Conservation (phyloP, 1,284 basidiomycete genomes). For the Athelia psychrophila region DNA sequence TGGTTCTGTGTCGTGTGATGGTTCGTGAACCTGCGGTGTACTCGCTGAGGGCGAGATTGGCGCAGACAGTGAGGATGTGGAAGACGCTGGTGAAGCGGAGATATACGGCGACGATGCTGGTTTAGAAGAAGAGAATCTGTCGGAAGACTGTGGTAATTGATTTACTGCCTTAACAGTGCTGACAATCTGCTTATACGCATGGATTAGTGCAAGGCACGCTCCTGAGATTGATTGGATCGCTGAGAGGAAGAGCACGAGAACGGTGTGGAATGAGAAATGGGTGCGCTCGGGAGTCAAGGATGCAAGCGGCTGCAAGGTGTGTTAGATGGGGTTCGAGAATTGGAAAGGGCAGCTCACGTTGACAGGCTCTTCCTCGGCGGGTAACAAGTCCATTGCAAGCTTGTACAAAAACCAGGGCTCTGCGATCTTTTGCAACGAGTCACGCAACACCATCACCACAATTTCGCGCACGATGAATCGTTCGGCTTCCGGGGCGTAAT, state of each 20-base stretch:
- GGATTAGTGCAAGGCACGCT: slow-evolving; percentile 59
- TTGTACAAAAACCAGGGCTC: slow-evolving; percentile 84
- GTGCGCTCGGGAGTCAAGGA: slow-evolving; percentile 17
- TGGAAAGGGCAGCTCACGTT: slow-evolving; percentile 31
- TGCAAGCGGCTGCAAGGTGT: slow-evolving; percentile 18
- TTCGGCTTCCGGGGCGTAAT: slow-evolving; percentile 69
- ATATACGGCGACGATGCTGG: slow-evolving; percentile 6
- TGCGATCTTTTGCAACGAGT: slow-evolving; percentile 63
- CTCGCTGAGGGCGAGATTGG: slow-evolving; percentile 5
- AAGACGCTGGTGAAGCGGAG: slow-evolving; percentile 9
- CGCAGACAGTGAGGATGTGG: slow-evolving; percentile 10
- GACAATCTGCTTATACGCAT: slow-evolving; percentile 63
- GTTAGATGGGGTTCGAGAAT: too few relatives aligned
- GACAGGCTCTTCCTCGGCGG: slow-evolving; percentile 25
- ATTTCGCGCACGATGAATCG: slow-evolving; percentile 76
- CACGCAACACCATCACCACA: slow-evolving; percentile 62
- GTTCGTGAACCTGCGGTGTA: slow-evolving; percentile 4
- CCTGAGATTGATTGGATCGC: slow-evolving; percentile 71
- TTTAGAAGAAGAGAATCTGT: slow-evolving; percentile 9
- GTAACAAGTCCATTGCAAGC: slow-evolving; percentile 56
- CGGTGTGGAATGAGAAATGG: slow-evolving; percentile 52
- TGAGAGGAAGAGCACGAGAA: slow-evolving; percentile 68
- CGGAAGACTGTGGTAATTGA: slow-evolving; percentile 30
- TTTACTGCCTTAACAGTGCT: slow-evolving; percentile 67
- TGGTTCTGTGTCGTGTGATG: slow-evolving; percentile 10